Evolutionary conservation across 345 rosid species (phyloP).

Genomic region (Mangifera indica): DNA sequence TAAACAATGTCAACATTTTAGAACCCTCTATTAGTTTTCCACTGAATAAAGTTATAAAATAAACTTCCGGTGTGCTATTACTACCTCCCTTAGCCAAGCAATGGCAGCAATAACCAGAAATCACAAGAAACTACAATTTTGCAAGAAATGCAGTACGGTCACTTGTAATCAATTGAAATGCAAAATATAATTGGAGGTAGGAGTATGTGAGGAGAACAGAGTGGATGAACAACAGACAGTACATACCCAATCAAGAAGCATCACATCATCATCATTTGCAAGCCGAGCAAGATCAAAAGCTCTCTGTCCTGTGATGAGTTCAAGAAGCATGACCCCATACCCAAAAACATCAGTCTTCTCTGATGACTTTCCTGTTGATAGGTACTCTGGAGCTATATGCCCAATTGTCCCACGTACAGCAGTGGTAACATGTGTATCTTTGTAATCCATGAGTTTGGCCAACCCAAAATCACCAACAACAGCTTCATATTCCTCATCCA

Average conservation of each 20-base stretch:
- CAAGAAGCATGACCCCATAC: slow-evolving; percentile 88
- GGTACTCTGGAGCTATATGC: background rate
- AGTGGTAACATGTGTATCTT: slow-evolving; percentile 83
- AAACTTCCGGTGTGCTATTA: background rate
- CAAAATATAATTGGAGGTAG: background rate
- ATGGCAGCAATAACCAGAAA: background rate
- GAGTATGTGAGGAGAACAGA: background rate
- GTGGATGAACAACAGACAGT: background rate
- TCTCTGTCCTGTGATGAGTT: slow-evolving; percentile 82
- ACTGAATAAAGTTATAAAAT: background rate
- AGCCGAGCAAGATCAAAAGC: slow-evolving; percentile 89
- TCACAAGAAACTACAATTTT: background rate
- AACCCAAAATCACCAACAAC: slow-evolving; percentile 92
- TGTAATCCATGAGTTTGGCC: slow-evolving; percentile 79
- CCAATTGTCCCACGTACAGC: slow-evolving; percentile 76
- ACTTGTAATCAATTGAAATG: background rate
- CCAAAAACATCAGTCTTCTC: slow-evolving; percentile 26
- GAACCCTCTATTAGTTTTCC: background rate
- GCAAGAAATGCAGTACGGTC: background rate
- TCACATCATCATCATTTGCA: slow-evolving; percentile 81
- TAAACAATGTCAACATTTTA: background rate
- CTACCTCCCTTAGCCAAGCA: too few species aligned
- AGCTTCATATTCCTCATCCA: slow-evolving; percentile 86
- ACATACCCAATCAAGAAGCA: slow-evolving; percentile 92
- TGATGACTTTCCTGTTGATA: background rate